These are phyloP conservation scores for Calycina marina DNA, from an alignment of 2,329 filamentous ascomycete genomes.

Conservation along the genomic window DNA sequence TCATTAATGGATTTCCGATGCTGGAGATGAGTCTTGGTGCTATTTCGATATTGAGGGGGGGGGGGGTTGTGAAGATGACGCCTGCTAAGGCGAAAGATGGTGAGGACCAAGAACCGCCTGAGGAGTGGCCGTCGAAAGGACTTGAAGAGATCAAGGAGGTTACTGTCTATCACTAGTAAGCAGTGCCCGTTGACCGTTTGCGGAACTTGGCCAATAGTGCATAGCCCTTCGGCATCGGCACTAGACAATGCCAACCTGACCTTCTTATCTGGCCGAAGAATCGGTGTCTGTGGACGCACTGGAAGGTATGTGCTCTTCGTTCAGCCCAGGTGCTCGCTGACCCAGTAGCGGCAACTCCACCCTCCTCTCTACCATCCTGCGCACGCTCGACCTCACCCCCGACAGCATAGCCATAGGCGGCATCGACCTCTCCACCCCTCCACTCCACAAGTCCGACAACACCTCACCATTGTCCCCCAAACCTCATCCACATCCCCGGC, in stretches of 20 bases:
- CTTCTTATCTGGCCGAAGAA: slow-evolving; percentile 42
- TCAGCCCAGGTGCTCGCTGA: slow-evolving; percentile 26
- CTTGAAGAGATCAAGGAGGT: slow-evolving; percentile 19
- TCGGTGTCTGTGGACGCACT: slow-evolving; percentile 36
- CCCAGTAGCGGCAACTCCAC: slow-evolving; percentile 62
- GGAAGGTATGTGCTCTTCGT: slow-evolving; percentile 18
- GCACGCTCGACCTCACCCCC: slow-evolving; percentile 72
- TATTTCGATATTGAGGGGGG: slow-evolving; percentile 36
- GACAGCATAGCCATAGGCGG: slow-evolving; percentile 79
- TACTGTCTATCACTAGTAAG: slow-evolving; percentile 12
- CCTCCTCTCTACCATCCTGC: slow-evolving; percentile 75
- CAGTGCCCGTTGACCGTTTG: slow-evolving; percentile 2
- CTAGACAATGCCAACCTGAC: slow-evolving; percentile 29
- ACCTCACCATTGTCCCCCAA: slow-evolving; percentile 89
- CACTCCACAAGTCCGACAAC: slow-evolving; percentile 79
- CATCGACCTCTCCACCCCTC: slow-evolving; percentile 74
- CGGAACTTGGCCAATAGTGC: not conserved
- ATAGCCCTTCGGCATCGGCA: not conserved
- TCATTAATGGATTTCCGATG: slow-evolving; percentile 30
- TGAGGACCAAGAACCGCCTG: slow-evolving; percentile 1
- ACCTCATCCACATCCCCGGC: slow-evolving; percentile 79
- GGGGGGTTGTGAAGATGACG: slow-evolving; percentile 31
- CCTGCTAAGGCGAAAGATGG: slow-evolving; percentile 1
- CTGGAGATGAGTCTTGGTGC: slow-evolving; percentile 43
- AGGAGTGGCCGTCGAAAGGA: slow-evolving; percentile 11